These are phyloP conservation scores for Aureobasidium leucospermi DNA, from an alignment of 2,329 filamentous ascomycete species.

Conservation along the genomic window DNA sequence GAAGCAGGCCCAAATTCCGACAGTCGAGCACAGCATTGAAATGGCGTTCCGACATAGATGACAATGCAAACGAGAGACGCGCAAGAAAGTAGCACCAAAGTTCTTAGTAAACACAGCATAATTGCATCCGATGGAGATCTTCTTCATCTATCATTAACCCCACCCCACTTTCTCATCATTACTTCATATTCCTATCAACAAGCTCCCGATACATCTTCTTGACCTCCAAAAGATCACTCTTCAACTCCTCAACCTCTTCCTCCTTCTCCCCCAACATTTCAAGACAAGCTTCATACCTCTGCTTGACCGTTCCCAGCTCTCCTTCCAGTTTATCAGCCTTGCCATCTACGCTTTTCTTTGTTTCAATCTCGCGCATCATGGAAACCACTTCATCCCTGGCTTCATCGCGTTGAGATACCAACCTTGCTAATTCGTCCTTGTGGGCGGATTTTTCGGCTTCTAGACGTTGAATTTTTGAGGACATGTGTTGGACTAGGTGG, in stretches of 20 bases:
- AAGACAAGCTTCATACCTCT: conserved; percentile 80
- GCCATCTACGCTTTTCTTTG: conserved; percentile 52
- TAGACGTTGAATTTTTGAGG: conserved; percentile 78
- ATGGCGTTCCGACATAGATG: not conserved
- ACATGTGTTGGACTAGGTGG: conserved; percentile 94
- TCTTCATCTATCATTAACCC: not conserved
- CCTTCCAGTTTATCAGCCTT: conserved; percentile 59
- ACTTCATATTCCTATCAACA: conserved; percentile 49
- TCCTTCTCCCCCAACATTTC: conserved; percentile 97
- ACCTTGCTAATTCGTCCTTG: conserved; percentile 74
- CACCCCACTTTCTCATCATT: not conserved
- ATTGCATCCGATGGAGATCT: not conserved
- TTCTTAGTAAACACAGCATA: not conserved
- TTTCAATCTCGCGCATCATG: conserved; percentile 80
- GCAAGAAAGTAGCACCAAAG: not conserved
- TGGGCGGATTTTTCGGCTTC: conserved; percentile 86
- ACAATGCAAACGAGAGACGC: not conserved
- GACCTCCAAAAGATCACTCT: conserved; percentile 80
- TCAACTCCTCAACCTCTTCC: conserved; percentile 85
- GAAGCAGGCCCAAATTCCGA: too few relatives aligned
- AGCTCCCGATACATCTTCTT: conserved; percentile 95
- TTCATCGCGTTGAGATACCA: conserved; percentile 83
- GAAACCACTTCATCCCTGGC: conserved; percentile 84
- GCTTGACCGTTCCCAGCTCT: conserved; percentile 61
- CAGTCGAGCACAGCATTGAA: not conserved